Base-by-base conservation (phyloP, 768 basidiomycete species). In the Neoboletus magnificus region DNA sequence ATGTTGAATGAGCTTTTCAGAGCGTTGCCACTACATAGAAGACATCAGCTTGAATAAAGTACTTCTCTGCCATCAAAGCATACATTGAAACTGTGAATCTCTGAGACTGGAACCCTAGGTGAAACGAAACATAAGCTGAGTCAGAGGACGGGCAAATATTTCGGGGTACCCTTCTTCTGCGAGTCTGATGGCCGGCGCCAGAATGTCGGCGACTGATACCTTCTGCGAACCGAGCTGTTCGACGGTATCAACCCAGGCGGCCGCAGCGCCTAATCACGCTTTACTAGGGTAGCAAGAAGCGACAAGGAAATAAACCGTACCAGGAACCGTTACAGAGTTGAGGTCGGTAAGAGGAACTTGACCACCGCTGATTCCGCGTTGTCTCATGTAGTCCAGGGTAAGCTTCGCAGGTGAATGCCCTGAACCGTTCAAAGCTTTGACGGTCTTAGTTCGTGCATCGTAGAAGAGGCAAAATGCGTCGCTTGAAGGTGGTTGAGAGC, bases 391-490 rank as follows among this genome's bases (percentile, higher is more conserved):
- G 35, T 91, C 89, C 37, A 97, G 74, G 3, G 80, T 84, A 25
- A 99, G 76, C 50, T 85, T 90, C 50, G 82, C 77, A 5, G 96
- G 97, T 11, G 95, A 84, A 57, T 78, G 85, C 12, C 97, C 96
- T 0, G 94, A 96, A 12, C 94, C 97, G 61, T 99, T 99, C 58
- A 98, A 72, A 4, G 86, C 96, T 65, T 87, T 89, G 52, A 98
- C 88, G 7, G 77, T 78, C 74, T 91, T 93, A 5, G 85, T 80
- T 62, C 83, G 81, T 5, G 89, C 91, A 65, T 97, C 85, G 64
- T 86, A 98, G 75, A 91, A 98, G 20, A 99, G 78, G 68, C 94
- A 96, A 68, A 96, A 96, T 9, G 91, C 91, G 66, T 93, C 91
- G 39, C 91, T 91, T 62, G 4, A 25, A 50, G 25, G 27, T 32